Evolutionary conservation across 306 rosid genomes (phyloP).

Genomic region (Malus domestica): DNA sequence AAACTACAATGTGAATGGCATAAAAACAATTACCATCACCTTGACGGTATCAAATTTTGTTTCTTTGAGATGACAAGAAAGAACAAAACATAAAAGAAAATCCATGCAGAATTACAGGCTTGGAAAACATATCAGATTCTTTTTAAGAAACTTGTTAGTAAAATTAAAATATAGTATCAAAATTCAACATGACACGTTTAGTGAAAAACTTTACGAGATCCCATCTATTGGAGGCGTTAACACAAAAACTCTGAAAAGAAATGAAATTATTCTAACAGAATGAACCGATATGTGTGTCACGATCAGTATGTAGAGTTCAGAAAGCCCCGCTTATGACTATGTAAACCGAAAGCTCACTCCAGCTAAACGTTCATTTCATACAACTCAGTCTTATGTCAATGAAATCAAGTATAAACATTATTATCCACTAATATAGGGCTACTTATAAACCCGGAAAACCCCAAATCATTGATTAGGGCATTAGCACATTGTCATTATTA

Average conservation of each 20-base stretch:
- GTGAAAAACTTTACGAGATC: background rate
- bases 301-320: background rate
- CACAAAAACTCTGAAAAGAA: background rate
- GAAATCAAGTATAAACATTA: background rate
- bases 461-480: background rate
- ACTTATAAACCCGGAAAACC: background rate
- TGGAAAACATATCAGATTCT: background rate
- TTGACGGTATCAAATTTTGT: background rate
- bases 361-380: background rate
- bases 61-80: slow-evolving; percentile 11
- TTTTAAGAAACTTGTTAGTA: background rate
- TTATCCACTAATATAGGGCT: background rate
- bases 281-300: background rate
- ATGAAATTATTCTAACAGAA: background rate
- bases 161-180: background rate
- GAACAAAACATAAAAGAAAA: background rate
- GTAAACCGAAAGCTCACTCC: background rate
- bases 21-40: background rate
- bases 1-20: background rate
- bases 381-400: background rate
- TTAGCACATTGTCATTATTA: background rate
- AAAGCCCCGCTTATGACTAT: background rate
- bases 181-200: background rate
- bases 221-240: background rate
- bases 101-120: background rate